phyloP scores from a whole-genome alignment of 164 flowering plant genomes.

The Piper longum region DNA sequence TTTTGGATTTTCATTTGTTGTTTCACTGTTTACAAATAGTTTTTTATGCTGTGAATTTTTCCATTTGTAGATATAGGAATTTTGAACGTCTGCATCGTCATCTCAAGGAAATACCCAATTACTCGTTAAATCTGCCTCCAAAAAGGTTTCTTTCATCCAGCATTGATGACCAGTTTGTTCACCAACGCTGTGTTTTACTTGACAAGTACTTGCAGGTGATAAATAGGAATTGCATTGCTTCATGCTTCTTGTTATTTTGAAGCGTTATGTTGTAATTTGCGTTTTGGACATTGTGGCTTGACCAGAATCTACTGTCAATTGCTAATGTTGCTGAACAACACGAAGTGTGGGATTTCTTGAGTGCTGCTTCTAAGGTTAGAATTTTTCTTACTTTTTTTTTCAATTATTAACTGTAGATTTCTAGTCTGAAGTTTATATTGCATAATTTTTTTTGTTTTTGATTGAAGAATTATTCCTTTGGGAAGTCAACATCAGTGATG shows the following conservation, averaged over 20 bases:
- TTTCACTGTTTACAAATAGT: neutral
- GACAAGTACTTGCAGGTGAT: slow-evolving; percentile 84
- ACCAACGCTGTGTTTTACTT: slow-evolving; percentile 95
- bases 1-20: neutral
- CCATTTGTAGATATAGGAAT: slow-evolving; percentile 67
- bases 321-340: slow-evolving; percentile 99
- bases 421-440: slow-evolving; percentile 1
- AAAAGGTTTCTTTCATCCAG: slow-evolving; percentile 98
- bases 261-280: neutral
- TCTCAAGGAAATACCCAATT: slow-evolving; percentile 93
- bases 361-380: slow-evolving; percentile 77
- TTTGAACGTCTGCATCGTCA: slow-evolving; percentile 91
- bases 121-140: slow-evolving; percentile 87
- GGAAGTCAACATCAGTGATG: slow-evolving; percentile 89
- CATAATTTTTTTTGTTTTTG: slow-evolving; percentile 8
- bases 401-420: neutral
- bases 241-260: neutral
- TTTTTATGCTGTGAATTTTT: neutral
- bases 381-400: slow-evolving; percentile 2
- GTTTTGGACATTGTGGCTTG: slow-evolving; percentile 2
- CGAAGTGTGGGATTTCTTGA: slow-evolving; percentile 98
- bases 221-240: slow-evolving; percentile 3
- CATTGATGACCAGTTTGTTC: slow-evolving; percentile 94
- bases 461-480: slow-evolving; percentile 81
- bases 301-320: slow-evolving; percentile 89